These are phyloP conservation scores for Quercus rubra DNA, from an alignment of 306 rosid species.

Conservation along the genomic window DNA sequence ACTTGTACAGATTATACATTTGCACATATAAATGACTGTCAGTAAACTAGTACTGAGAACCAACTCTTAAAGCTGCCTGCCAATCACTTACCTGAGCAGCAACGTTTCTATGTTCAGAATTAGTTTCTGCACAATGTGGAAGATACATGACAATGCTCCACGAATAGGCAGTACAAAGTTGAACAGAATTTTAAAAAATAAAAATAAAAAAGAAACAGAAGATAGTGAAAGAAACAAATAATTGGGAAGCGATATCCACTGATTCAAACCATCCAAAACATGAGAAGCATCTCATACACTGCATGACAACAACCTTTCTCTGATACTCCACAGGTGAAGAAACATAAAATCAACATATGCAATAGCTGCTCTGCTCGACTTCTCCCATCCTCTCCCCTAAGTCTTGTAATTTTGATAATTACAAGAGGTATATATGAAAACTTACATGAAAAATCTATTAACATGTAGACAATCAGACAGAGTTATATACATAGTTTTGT, in stretches of 20 bases:
- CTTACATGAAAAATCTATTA: constrained; percentile 3
- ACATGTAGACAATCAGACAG: neutral
- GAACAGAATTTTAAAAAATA: neutral
- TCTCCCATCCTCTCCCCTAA: constrained; percentile 96
- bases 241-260: constrained; percentile 53
- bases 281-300: constrained; percentile 88
- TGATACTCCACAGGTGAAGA: constrained; percentile 82
- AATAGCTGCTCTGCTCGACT: constrained; percentile 88
- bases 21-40: neutral
- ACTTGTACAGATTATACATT: neutral
- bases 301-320: constrained; percentile 93
- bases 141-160: constrained; percentile 82
- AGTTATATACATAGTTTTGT: neutral
- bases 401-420: constrained; percentile 27
- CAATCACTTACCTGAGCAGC: constrained; percentile 68
- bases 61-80: neutral
- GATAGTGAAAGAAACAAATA: neutral
- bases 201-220: neutral
- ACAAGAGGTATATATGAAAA: constrained; percentile 18
- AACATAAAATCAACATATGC: constrained; percentile 81
- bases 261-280: constrained; percentile 80
- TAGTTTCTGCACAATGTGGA: constrained; percentile 91
- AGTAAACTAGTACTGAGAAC: constrained; percentile 5
- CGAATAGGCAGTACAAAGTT: constrained; percentile 78
- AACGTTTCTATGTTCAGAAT: constrained; percentile 83